Conservation (phyloP, 805 yeast genomes). For the Candida ovalis region DNA sequence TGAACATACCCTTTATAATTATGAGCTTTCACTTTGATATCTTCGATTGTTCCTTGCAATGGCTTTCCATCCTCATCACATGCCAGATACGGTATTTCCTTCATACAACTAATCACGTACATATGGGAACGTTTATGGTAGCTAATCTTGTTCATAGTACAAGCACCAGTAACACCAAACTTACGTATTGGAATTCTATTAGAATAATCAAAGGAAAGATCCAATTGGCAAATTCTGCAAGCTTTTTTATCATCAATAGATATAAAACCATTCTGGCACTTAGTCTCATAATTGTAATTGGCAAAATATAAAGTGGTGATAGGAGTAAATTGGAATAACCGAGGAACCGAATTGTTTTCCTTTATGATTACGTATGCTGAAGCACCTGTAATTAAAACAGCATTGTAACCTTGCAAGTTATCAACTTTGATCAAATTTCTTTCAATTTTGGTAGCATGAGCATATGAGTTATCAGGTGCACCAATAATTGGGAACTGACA, state of each 20-base stretch:
- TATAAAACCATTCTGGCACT: conserved; percentile 50
- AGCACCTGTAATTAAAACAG: conserved; percentile 69
- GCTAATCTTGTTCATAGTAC: conserved; percentile 60
- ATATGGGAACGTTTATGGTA: conserved; percentile 67
- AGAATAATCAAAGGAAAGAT: conserved; percentile 46
- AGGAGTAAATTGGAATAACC: conserved; percentile 62
- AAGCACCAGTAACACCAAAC: conserved; percentile 41
- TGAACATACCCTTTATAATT: conserved; percentile 59
- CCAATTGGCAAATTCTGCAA: conserved; percentile 57
- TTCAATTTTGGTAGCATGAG: conserved; percentile 65
- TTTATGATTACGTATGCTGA: conserved; percentile 69
- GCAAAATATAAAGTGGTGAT: conserved; percentile 67
- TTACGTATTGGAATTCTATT: conserved; percentile 57
- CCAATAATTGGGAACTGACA: conserved; percentile 54
- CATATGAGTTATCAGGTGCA: conserved; percentile 75
- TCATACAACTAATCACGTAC: conserved; percentile 57
- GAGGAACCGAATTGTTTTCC: conserved; percentile 57
- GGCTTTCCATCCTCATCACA: conserved; percentile 71
- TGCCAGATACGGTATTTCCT: conserved; percentile 56
- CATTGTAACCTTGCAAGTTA: conserved; percentile 52
- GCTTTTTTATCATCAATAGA: conserved; percentile 67
- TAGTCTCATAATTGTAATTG: conserved; percentile 37
- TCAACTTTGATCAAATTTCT: conserved; percentile 60
- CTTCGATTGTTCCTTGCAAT: conserved; percentile 51
- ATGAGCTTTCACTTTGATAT: conserved; percentile 45